Percentiles rank a stretch among this genome's conserved stretches.
Evolutionary conservation across 441 rosid genomes (phyloP).

Genomic region (Gossypium schwendimanii): DNA sequence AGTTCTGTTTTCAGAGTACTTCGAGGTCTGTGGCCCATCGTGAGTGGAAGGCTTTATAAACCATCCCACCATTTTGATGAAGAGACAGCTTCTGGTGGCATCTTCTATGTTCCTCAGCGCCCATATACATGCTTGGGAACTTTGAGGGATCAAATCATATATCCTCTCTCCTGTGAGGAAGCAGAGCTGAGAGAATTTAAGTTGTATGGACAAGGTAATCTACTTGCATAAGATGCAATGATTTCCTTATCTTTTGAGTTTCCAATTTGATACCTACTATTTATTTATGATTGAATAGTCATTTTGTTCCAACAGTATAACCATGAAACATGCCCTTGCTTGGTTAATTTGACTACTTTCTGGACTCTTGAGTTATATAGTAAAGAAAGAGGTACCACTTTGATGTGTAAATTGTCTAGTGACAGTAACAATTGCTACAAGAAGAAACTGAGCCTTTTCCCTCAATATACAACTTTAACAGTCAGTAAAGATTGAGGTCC

Average conservation of each 20-base stretch:
- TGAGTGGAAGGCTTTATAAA: slow-evolving; percentile 67
- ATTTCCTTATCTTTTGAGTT: slow-evolving; percentile 7
- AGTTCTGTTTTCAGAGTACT: slow-evolving; percentile 97
- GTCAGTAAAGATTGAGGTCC: neutral
- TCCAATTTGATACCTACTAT: slow-evolving; percentile 6
- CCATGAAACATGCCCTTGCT: neutral
- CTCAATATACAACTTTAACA: neutral
- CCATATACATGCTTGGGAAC: slow-evolving; percentile 98
- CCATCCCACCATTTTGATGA: slow-evolving; percentile 50
- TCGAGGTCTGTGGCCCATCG: slow-evolving; percentile 91
- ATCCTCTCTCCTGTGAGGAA: slow-evolving; percentile 87
- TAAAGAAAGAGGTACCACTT: neutral
- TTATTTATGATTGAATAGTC: neutral
- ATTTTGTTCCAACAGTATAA: neutral
- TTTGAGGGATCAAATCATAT: slow-evolving; percentile 96
- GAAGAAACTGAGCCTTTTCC: neutral
- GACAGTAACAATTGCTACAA: neutral
- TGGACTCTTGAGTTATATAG: neutral
- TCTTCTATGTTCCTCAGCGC: slow-evolving; percentile 92
- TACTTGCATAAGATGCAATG: slow-evolving; percentile 7
- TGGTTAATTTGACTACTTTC: neutral
- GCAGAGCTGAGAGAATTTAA: slow-evolving; percentile 53
- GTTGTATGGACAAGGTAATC: slow-evolving; percentile 49
- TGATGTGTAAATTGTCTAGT: neutral
- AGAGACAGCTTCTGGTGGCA: slow-evolving; percentile 52